phyloP scores from a whole-genome alignment of 2,329 filamentous ascomycete genomes.

The Neonectria magnoliae region DNA sequence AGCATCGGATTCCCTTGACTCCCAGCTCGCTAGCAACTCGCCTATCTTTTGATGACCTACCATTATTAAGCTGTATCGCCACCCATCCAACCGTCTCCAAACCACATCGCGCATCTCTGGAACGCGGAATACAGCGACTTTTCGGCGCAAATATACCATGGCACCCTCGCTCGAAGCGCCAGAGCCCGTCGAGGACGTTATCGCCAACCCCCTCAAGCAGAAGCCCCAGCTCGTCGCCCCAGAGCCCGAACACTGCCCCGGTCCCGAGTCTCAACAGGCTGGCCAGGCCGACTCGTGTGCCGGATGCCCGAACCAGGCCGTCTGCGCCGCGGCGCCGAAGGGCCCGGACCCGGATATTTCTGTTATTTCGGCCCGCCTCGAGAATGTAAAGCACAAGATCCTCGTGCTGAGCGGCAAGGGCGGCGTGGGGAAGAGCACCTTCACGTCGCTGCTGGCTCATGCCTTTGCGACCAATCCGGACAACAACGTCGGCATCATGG shows the following conservation, averaged over 20 bases:
- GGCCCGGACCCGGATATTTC: conserved; percentile 95
- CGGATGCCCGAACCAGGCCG: conserved; percentile 93
- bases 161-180: conserved; percentile 83
- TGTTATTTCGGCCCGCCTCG: conserved; percentile 83
- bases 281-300: conserved; percentile 85
- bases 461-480: conserved; percentile 86
- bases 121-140: conserved; percentile 4
- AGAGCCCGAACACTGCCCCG: conserved; percentile 96
- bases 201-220: conserved; percentile 79
- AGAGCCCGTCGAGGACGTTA: conserved; percentile 72
- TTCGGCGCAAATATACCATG: conserved; percentile 62
- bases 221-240: conserved; percentile 90
- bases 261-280: conserved; percentile 80
- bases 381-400: conserved; percentile 88
- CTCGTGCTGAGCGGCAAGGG: conserved; percentile 94
- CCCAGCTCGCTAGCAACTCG: not conserved
- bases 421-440: conserved; percentile 95
- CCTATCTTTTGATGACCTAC: not conserved
- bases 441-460: conserved; percentile 87
- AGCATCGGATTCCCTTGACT: not conserved
- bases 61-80: conserved; percentile 40
- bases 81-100: conserved; percentile 15
- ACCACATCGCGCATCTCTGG: not conserved
- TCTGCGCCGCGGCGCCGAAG: conserved; percentile 94
- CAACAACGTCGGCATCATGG: conserved; percentile 91